Conservation (phyloP, 257 asterid species). For the Osmanthus fragrans region DNA sequence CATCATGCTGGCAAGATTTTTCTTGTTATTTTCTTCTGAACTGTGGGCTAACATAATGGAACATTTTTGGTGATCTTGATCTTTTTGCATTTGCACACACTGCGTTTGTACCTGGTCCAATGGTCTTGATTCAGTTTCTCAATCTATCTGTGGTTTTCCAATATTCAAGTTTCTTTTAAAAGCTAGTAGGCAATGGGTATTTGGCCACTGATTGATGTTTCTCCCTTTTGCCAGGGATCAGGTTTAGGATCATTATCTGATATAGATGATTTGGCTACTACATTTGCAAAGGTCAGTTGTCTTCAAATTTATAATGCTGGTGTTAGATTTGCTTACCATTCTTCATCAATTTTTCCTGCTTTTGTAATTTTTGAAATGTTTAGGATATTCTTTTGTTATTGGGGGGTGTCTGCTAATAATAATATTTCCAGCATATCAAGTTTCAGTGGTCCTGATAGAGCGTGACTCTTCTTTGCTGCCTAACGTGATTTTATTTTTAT, state of each 20-base stretch:
- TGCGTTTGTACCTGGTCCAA: constrained; percentile 3
- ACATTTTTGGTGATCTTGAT: background rate
- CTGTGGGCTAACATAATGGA: background rate
- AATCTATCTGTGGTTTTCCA: background rate
- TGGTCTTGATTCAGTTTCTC: constrained; percentile 3
- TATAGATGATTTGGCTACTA: constrained; percentile 85
- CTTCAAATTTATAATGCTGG: constrained; percentile 4
- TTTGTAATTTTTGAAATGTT: background rate
- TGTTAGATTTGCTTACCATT: background rate
- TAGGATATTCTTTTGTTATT: background rate
- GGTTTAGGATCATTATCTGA: constrained; percentile 81
- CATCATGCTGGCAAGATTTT: background rate
- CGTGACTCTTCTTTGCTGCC: background rate
- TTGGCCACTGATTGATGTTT: constrained; percentile 13
- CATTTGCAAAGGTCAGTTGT: constrained; percentile 79
- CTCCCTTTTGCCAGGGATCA: constrained; percentile 53
- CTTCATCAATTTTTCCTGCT: background rate
- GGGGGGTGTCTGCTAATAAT: background rate
- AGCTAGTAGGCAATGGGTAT: constrained; percentile 2
- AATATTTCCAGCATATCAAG: background rate
- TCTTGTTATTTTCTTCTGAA: background rate
- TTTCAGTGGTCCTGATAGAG: background rate
- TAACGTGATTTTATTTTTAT: background rate
- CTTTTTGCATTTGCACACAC: background rate
- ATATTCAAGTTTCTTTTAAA: background rate